These are phyloP conservation scores for Medicago truncatula DNA, from an alignment of 306 rosid genomes.

Conservation along the genomic window DNA sequence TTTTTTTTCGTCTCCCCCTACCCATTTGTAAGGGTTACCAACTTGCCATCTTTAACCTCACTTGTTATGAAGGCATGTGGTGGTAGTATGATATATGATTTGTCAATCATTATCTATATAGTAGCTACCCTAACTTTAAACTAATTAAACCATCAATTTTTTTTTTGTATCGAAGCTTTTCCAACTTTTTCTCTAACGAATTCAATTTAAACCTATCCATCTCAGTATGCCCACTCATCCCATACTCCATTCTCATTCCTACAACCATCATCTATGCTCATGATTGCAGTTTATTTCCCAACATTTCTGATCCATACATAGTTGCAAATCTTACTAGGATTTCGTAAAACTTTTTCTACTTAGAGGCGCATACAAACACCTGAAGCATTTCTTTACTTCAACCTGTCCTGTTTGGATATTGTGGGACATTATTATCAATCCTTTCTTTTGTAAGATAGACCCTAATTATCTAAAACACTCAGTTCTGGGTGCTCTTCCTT, in stretches of 20 bases:
- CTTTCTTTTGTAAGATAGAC: not conserved
- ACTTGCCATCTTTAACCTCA: not conserved
- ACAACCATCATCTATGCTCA: conserved; percentile 9
- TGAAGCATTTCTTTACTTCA: conserved; percentile 1
- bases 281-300: not conserved
- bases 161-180: not conserved
- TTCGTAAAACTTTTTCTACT: not conserved
- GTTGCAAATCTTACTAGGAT: conserved; percentile 8
- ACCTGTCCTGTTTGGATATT: not conserved
- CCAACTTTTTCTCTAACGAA: conserved; percentile 1
- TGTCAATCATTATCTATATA: not conserved
- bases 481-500: not conserved
- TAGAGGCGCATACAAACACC: conserved; percentile 3
- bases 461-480: conserved; percentile 31
- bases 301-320: not conserved
- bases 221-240: not conserved
- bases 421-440: conserved; percentile 10
- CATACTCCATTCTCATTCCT: not conserved
- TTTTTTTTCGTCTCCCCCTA: not conserved
- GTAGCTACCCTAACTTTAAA: conserved; percentile 2
- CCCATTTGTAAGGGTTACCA: not conserved
- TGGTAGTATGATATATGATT: not conserved
- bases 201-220: not conserved
- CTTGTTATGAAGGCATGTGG: not conserved
- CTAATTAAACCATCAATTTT: not conserved